Conservation (phyloP, 2,329 filamentous ascomycete species). For the Pseudocercospora crystallina region DNA sequence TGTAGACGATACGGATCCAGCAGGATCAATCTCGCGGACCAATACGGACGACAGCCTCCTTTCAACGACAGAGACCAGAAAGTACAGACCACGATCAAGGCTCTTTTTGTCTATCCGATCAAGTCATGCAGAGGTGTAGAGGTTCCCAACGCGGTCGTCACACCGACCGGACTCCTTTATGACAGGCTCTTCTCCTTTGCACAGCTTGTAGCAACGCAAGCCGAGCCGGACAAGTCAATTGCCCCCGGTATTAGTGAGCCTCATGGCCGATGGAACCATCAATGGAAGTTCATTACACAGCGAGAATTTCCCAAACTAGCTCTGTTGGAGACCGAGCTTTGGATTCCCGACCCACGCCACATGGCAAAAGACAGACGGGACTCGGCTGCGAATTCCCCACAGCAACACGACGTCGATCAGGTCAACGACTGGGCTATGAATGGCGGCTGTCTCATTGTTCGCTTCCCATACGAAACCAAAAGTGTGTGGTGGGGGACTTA, state of each 20-base stretch:
- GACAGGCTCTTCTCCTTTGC: slow-evolving; percentile 62
- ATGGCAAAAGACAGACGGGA: not conserved
- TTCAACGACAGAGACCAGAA: slow-evolving; percentile 9
- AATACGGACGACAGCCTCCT: slow-evolving; percentile 9
- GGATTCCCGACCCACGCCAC: slow-evolving; percentile 59
- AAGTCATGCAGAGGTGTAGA: slow-evolving; percentile 47
- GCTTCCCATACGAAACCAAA: slow-evolving; percentile 57
- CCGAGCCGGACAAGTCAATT: slow-evolving; percentile 16
- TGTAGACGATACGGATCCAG: too few species aligned
- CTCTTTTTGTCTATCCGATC: slow-evolving; percentile 51
- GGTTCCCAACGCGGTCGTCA: slow-evolving; percentile 40
- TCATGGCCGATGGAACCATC: slow-evolving; percentile 34
- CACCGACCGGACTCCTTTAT: slow-evolving; percentile 45
- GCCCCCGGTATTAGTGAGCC: slow-evolving; percentile 28
- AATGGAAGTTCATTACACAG: slow-evolving; percentile 72
- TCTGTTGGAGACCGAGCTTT: slow-evolving; percentile 65
- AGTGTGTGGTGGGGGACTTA: slow-evolving; percentile 16
- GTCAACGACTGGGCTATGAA: slow-evolving; percentile 52
- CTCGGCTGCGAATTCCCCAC: not conserved
- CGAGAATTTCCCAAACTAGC: slow-evolving; percentile 69
- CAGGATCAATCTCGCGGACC: slow-evolving; percentile 29
- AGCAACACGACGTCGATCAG: slow-evolving; percentile 1
- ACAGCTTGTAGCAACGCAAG: slow-evolving; percentile 50
- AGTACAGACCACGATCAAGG: slow-evolving; percentile 22
- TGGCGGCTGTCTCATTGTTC: slow-evolving; percentile 63